Evolutionary conservation across 75 land plant species (phyloP), one percentile per base, ranked within the genome.

Genomic region (Pinus albicaulis): DNA sequence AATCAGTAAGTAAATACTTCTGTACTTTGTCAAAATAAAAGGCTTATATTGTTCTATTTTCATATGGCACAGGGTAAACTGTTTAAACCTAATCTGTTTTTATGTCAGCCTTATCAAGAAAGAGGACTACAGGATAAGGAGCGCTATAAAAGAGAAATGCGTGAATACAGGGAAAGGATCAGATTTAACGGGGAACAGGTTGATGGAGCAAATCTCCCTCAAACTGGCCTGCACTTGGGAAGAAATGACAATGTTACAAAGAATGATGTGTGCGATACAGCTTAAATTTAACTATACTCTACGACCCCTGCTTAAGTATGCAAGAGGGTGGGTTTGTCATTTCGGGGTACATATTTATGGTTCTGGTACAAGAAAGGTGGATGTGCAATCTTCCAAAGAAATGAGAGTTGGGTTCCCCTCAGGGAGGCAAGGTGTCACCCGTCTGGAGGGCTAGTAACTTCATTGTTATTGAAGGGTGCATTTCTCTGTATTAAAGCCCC

Each of bases 71-170:
- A n/a, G n/a, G n/a, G n/a, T n/a, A n/a, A n/a, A n/a, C n/a, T n/a
- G n/a, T n/a, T n/a, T n/a, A n/a, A n/a, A n/a, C n/a, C n/a, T n/a
- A n/a, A n/a, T n/a, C n/a, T n/a, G n/a, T n/a, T n/a, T n/a, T n/a
- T n/a, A n/a, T n/a, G n/a, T n/a, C n/a, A n/a, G n/a, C 95, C 90
- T 74, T 96, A 96, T 77, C 94, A 89, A 74, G 99, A 92, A 75
- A 89, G 75, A 82, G 95, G 93, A 26, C 24, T 88, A 63, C 83
- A 85, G 76, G 99, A 96, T 74, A 96, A 96, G 79, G 95, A 94
- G 77, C 86, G 99, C 38, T 94, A 92, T 78, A 81, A 76, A 75
- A 76, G 68, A 38, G 99, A 96, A 77, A 90, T 91, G 92, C 86
- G 74, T 70, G 89, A 76, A n/a, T 95, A 92, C 82, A 84, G 76